Percentiles rank a stretch among this genome's conserved stretches.
These are phyloP conservation scores for Royoungia palumana DNA, from an alignment of 768 basidiomycete genomes.

Conservation along the genomic window DNA sequence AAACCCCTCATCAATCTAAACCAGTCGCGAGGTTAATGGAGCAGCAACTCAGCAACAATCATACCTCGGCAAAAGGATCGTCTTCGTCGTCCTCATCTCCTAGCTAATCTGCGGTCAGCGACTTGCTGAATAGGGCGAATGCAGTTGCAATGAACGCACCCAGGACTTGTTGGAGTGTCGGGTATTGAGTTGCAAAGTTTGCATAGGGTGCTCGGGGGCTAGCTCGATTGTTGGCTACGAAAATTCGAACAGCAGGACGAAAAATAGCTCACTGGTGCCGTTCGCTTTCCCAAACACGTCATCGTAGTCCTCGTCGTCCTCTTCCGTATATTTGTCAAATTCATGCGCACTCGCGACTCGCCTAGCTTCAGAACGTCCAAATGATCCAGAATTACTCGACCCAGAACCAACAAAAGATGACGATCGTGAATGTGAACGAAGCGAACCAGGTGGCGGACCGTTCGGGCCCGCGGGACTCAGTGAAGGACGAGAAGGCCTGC, in stretches of 20 bases:
- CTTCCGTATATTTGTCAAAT: slow-evolving; percentile 84
- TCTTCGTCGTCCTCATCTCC: slow-evolving; percentile 87
- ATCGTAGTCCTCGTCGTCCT: slow-evolving; percentile 90
- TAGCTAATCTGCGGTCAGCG: slow-evolving; percentile 39
- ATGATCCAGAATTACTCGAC: slow-evolving; percentile 45
- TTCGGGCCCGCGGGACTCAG: slow-evolving; percentile 42
- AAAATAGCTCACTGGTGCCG: slow-evolving; percentile 52
- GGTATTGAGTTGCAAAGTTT: slow-evolving; percentile 82
- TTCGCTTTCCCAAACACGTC: slow-evolving; percentile 87
- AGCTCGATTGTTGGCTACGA: slow-evolving; percentile 28
- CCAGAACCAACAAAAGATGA: slow-evolving; percentile 50
- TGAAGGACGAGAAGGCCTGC: slow-evolving; percentile 52
- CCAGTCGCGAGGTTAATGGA: slow-evolving; percentile 2
- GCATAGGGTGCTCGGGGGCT: slow-evolving; percentile 55
- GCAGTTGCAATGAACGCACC: slow-evolving; percentile 41
- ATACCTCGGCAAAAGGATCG: slow-evolving; percentile 93
- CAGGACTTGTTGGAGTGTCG: slow-evolving; percentile 87
- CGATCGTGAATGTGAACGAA: slow-evolving; percentile 53
- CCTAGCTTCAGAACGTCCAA: slow-evolving; percentile 64
- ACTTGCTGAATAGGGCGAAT: neutral
- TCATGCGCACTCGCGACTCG: slow-evolving; percentile 54
- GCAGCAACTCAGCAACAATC: neutral
- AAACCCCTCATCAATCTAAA: slow-evolving; percentile 88
- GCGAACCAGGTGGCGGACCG: slow-evolving; percentile 26
- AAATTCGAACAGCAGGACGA: neutral